Evolutionary conservation across 129 eudicot species (phyloP).

Genomic region (Flaveria ramosissima): DNA sequence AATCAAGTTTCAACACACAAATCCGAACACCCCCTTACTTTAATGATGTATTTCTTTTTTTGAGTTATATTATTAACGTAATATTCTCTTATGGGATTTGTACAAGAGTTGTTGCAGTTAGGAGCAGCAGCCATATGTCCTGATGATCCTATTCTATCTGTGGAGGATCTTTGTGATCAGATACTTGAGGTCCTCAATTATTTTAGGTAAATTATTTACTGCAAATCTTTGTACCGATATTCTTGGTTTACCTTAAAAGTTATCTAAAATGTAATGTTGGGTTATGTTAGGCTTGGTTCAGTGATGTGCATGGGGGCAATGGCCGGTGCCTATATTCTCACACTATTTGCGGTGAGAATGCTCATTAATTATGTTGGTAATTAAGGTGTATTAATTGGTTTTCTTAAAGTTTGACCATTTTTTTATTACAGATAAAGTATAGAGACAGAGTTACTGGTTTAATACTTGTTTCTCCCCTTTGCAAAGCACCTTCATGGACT

Average conservation of each 20-base stretch:
- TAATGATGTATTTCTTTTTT: not conserved
- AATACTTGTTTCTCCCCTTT: conserved; percentile 91
- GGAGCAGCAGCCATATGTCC: conserved; percentile 73
- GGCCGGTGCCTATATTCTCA: conserved; percentile 95
- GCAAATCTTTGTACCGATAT: no score
- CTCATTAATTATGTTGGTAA: not conserved
- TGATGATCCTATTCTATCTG: conserved; percentile 55
- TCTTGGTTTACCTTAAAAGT: not conserved
- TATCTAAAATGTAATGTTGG: not conserved
- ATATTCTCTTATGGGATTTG: conserved; percentile 47
- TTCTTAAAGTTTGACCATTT: conserved; percentile 1
- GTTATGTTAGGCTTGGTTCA: conserved; percentile 74
- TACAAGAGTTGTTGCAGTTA: conserved; percentile 85
- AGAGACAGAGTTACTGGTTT: conserved; percentile 90
- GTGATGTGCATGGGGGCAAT: conserved; percentile 99
- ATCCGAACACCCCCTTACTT: conserved; percentile 9
- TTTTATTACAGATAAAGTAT: conserved; percentile 66
- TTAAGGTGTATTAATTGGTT: not conserved
- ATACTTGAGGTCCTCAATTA: conserved; percentile 71
- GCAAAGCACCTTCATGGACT: conserved; percentile 94
- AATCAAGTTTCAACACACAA: conserved; percentile 7
- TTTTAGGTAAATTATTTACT: conserved; percentile 44
- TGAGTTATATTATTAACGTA: conserved; percentile 49
- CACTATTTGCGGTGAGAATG: conserved; percentile 79
- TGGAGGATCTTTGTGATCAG: conserved; percentile 70